Evolutionary conservation across 139 green algal species (phyloP).

Genomic region (Spirogloea muscicola): DNA sequence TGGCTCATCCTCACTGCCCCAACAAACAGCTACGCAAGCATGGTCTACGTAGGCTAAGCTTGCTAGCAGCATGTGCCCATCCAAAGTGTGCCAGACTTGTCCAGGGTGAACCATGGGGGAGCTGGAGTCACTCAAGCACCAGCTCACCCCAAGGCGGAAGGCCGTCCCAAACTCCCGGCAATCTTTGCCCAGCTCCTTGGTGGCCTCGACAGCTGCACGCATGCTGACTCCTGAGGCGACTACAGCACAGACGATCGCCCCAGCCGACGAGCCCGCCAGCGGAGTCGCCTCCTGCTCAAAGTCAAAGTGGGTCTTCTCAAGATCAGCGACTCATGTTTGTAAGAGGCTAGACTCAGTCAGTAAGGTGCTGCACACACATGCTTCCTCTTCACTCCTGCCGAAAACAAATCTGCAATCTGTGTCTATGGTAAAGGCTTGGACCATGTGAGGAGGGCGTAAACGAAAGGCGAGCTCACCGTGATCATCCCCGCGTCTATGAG

Average conservation of each 20-base stretch:
- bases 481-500: conserved; percentile 55
- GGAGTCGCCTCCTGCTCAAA: conserved; percentile 37
- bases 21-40: no score
- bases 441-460: not conserved
- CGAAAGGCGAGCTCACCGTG: conserved; percentile 43
- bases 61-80: no score
- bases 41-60: no score
- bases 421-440: not conserved
- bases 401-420: not conserved
- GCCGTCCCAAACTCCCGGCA: conserved; percentile 56
- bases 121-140: no score
- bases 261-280: conserved; percentile 67
- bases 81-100: no score
- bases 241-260: conserved; percentile 70
- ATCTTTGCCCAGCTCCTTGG: conserved; percentile 52
- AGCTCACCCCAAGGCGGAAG: conserved; percentile 52
- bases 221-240: conserved; percentile 56
- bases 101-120: no score
- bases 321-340: no score
- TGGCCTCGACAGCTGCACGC: conserved; percentile 43
- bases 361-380: no score
- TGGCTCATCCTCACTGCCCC: no score
- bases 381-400: not conserved
- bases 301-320: no score
- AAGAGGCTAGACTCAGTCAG: not conserved